phyloP scores from a whole-genome alignment of 805 yeast genomes.

The Ogataea paradorogensis region DNA sequence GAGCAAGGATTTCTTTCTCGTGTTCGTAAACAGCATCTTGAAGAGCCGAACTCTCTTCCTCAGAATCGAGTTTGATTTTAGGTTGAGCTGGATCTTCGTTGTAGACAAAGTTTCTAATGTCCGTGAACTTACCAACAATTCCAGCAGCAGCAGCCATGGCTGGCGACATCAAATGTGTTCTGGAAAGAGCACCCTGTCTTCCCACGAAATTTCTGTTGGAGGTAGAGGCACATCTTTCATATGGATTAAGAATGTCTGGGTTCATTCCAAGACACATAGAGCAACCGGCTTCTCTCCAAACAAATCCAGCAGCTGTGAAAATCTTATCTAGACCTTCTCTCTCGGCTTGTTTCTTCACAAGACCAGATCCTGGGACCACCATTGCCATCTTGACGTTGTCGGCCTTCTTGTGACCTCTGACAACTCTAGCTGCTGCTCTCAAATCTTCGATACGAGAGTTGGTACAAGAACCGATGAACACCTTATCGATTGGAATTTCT shows the following conservation, averaged over 20 bases:
- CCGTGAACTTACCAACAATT: constrained; percentile 83
- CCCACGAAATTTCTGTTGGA: constrained; percentile 99
- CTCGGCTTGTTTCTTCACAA: constrained; percentile 92
- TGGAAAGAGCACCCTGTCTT: constrained; percentile 94
- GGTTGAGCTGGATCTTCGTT: constrained; percentile 56
- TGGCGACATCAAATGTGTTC: constrained; percentile 98
- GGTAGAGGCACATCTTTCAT: constrained; percentile 98
- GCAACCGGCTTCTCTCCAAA: constrained; percentile 99
- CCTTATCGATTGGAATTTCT: constrained; percentile 83
- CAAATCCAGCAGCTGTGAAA: constrained; percentile 89
- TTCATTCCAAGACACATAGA: constrained; percentile 99
- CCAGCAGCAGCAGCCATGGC: constrained; percentile 99
- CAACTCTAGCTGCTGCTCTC: constrained; percentile 92
- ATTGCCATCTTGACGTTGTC: constrained; percentile 74
- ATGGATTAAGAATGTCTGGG: constrained; percentile 92
- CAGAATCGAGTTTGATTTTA: constrained; percentile 45
- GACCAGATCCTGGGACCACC: constrained; percentile 97
- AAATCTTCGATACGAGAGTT: constrained; percentile 97
- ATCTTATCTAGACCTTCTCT: constrained; percentile 90
- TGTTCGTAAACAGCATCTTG: constrained; percentile 72
- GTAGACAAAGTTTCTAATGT: constrained; percentile 79
- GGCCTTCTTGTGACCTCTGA: constrained; percentile 86
- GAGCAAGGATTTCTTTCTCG: constrained; percentile 58
- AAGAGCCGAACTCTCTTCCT: constrained; percentile 51
- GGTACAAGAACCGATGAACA: constrained; percentile 97